Evolutionary conservation across 2,329 filamentous ascomycete species (phyloP).

Genomic region (Ramularia endophylla): DNA sequence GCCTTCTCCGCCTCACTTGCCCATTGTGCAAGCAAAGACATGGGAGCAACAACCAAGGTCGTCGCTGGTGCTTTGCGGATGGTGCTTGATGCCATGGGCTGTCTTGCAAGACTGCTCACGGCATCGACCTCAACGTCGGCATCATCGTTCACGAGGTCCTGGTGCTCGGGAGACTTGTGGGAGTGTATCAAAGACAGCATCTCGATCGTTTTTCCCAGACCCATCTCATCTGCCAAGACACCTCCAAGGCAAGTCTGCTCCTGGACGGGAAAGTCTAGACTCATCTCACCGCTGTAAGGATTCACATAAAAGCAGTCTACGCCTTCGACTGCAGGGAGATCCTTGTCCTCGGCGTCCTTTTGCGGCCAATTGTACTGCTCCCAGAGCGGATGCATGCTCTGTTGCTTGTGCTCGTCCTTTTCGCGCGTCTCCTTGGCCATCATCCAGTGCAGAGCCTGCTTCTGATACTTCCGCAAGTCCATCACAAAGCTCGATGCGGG

Average conservation of each 20-base stretch:
- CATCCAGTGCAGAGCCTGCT: constrained; percentile 96
- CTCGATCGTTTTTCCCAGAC: constrained; percentile 95
- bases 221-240: constrained; percentile 95
- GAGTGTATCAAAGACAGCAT: constrained; percentile 93
- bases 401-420: constrained; percentile 58
- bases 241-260: constrained; percentile 93
- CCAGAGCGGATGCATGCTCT: constrained; percentile 95
- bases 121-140: constrained; percentile 30
- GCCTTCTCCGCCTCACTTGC: constrained; percentile 91
- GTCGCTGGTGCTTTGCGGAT: constrained; percentile 74
- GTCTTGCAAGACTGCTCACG: constrained; percentile 57
- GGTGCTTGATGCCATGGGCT: constrained; percentile 52
- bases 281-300: constrained; percentile 91
- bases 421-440: constrained; percentile 82
- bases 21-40: constrained; percentile 96
- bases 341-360: constrained; percentile 79
- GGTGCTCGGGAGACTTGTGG: constrained; percentile 53
- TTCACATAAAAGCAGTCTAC: constrained; percentile 87
- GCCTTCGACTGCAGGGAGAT: constrained; percentile 58
- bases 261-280: constrained; percentile 83
- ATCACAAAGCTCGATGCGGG: constrained; percentile 77
- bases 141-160: constrained; percentile 23
- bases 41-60: constrained; percentile 91
- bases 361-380: constrained; percentile 89
- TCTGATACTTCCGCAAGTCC: constrained; percentile 85